A percentile compares a stretch with the other conserved stretches of the same genome.
phyloP scores from a whole-genome alignment of 805 yeast species.

The Candida sithepensis region DNA sequence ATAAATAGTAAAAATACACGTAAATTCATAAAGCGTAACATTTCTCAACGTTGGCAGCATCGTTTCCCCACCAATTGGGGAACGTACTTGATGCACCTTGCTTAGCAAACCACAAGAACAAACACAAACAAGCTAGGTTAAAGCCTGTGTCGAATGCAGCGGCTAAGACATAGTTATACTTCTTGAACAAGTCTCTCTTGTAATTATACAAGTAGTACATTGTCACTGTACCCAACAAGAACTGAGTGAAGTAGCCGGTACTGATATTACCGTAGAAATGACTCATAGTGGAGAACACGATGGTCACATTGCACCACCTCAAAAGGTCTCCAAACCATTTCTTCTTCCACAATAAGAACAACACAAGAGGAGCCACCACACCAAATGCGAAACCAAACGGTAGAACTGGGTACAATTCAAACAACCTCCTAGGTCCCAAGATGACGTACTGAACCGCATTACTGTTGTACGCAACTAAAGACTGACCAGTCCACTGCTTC shows the following conservation, averaged over 20 bases:
- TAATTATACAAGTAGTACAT: slow-evolving; percentile 43
- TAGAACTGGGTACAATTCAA: slow-evolving; percentile 38
- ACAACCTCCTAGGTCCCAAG: slow-evolving; percentile 44
- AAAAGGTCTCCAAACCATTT: slow-evolving; percentile 15
- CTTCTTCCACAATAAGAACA: slow-evolving; percentile 21
- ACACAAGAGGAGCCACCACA: slow-evolving; percentile 32
- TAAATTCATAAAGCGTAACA: slow-evolving; percentile 37
- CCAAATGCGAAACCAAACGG: slow-evolving; percentile 46
- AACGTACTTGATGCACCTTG: slow-evolving; percentile 11
- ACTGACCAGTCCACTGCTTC: slow-evolving; percentile 52
- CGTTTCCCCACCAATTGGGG: slow-evolving; percentile 51
- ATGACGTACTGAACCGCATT: slow-evolving; percentile 50
- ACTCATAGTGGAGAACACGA: slow-evolving; percentile 45
- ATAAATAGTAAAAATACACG: too few relatives aligned
- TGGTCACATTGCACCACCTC: slow-evolving; percentile 43
- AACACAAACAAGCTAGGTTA: slow-evolving; percentile 38
- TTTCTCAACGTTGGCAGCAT: slow-evolving; percentile 38
- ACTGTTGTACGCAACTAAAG: slow-evolving; percentile 38
- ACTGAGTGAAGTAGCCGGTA: slow-evolving; percentile 45
- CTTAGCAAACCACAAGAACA: slow-evolving; percentile 33
- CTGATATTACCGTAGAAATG: slow-evolving; percentile 47
- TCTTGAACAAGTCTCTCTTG: slow-evolving; percentile 37
- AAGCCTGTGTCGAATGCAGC: slow-evolving; percentile 52
- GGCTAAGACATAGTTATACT: slow-evolving; percentile 44
- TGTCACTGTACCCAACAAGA: slow-evolving; percentile 44